Evolutionary conservation across 345 rosid species (phyloP).

Genomic region (Kandelia obovata): DNA sequence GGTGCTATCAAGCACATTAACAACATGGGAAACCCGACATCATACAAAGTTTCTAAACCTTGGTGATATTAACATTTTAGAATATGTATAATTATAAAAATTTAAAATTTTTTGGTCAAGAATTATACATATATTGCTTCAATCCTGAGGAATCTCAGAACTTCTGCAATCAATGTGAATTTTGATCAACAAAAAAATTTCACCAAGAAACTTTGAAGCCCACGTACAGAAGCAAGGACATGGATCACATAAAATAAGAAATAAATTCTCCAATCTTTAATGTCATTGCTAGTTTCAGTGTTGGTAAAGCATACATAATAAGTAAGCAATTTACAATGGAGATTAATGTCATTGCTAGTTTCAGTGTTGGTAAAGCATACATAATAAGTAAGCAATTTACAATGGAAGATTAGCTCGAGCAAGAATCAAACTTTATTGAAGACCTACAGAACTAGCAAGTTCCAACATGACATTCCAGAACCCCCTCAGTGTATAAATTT

Average conservation of each 20-base stretch:
- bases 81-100: background rate
- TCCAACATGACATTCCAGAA: background rate
- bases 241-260: background rate
- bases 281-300: background rate
- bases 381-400: background rate
- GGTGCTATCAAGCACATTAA: background rate
- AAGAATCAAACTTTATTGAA: background rate
- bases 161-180: background rate
- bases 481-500: background rate
- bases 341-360: background rate
- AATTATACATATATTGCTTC: background rate
- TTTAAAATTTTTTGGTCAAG: background rate
- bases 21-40: background rate
- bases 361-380: background rate
- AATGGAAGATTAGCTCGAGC: background rate
- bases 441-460: background rate
- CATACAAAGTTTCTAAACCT: background rate
- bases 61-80: background rate
- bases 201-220: background rate
- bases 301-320: background rate
- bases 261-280: background rate
- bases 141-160: background rate
- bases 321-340: conserved; percentile 1
- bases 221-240: background rate
- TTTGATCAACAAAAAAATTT: background rate